Evolutionary conservation across 2,329 filamentous ascomycete genomes (phyloP).

Genomic region (Dryadomyces quercivorus): DNA sequence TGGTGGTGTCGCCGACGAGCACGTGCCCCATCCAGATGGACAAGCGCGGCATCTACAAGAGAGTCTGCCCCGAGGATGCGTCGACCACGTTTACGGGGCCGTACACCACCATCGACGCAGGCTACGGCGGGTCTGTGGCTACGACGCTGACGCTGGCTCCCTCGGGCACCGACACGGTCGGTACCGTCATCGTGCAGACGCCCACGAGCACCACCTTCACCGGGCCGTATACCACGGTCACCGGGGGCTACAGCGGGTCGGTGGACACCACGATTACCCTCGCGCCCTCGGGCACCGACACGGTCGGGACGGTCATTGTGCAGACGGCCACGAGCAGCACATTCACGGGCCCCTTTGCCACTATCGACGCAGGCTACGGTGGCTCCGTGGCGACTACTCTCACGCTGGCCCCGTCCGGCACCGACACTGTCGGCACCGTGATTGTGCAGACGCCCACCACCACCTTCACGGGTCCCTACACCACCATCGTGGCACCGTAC

Average conservation of each 20-base stretch:
- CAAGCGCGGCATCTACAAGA: too few relatives aligned
- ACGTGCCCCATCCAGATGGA: too few relatives aligned
- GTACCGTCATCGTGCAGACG: constrained; percentile 10
- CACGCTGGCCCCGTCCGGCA: constrained; percentile 6
- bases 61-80: too few relatives aligned
- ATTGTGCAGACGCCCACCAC: constrained; percentile 4
- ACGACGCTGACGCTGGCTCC: background rate
- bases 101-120: constrained; percentile 1
- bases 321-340: background rate
- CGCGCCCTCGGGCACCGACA: constrained; percentile 4
- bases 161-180: constrained; percentile 39
- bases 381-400: constrained; percentile 7
- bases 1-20: background rate
- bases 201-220: background rate
- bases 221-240: background rate
- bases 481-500: too few relatives aligned
- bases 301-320: background rate
- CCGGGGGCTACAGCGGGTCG: constrained; percentile 6
- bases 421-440: constrained; percentile 7
- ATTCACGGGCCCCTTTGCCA: constrained; percentile 7
- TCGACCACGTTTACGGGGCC: constrained; percentile 3
- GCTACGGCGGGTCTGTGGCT: background rate
- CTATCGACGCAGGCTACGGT: constrained; percentile 5
- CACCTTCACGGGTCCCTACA: constrained; percentile 4
- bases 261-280: constrained; percentile 8